Percentiles rank a stretch among this genome's conserved stretches.
Evolutionary conservation across 2,329 filamentous ascomycete genomes (phyloP).

Genomic region (Alternaria brassicicola): DNA sequence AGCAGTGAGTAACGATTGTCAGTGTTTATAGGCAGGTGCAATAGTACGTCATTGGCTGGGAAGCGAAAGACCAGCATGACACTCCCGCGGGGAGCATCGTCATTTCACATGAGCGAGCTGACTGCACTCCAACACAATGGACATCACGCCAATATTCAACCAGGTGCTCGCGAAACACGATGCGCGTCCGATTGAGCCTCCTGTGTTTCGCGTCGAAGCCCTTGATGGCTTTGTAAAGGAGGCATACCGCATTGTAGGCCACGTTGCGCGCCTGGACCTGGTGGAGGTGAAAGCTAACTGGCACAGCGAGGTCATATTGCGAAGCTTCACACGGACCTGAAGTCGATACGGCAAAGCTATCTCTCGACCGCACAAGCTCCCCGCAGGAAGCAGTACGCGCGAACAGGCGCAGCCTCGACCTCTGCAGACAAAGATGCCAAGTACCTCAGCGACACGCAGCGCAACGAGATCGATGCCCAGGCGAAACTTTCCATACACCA

Average conservation of each 20-base stretch:
- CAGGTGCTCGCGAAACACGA: conserved; percentile 67
- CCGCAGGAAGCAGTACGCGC: conserved; percentile 56
- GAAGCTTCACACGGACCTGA: conserved; percentile 79
- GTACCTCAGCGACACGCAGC: conserved; percentile 77
- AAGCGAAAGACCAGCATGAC: conserved; percentile 28
- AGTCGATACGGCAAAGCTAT: conserved; percentile 85
- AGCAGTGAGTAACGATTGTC: background rate
- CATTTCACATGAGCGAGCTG: conserved; percentile 26
- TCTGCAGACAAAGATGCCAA: conserved; percentile 55
- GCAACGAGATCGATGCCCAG: conserved; percentile 85
- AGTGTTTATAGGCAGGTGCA: background rate
- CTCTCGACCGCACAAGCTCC: conserved; percentile 78
- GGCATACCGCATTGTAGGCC: conserved; percentile 84
- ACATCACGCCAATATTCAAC: conserved; percentile 74
- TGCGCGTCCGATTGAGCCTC: conserved; percentile 57
- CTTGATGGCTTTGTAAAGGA: conserved; percentile 91
- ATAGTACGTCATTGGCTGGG: conserved; percentile 24
- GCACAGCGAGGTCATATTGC: conserved; percentile 80
- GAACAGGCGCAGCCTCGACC: conserved; percentile 34
- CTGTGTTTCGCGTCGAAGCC: conserved; percentile 48
- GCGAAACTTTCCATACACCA: conserved; percentile 85
- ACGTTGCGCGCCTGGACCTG: conserved; percentile 25
- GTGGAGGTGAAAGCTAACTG: conserved; percentile 30
- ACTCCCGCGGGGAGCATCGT: conserved; percentile 36
- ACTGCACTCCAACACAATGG: conserved; percentile 43